Conservation (phyloP, 2,329 filamentous ascomycete genomes). For the Apiospora koreana region DNA sequence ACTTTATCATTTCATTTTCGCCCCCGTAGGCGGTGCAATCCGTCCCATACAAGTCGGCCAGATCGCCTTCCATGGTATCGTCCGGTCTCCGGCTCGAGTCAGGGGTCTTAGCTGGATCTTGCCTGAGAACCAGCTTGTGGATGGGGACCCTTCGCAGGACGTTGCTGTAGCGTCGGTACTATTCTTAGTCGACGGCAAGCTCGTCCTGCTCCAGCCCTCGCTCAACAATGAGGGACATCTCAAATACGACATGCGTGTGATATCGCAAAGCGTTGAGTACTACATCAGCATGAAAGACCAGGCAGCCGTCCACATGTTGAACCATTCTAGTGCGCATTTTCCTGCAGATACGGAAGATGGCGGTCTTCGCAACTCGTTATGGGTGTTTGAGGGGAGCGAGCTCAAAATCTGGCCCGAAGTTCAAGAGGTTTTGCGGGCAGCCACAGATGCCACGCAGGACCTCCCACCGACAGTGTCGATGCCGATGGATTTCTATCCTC, state of each 20-base stretch:
- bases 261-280: slow-evolving; percentile 95
- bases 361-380: slow-evolving; percentile 81
- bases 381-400: slow-evolving; percentile 88
- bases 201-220: slow-evolving; percentile 88
- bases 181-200: slow-evolving; percentile 95
- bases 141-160: slow-evolving; percentile 94
- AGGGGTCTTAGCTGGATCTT: slow-evolving; percentile 94
- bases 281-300: slow-evolving; percentile 92
- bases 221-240: slow-evolving; percentile 79
- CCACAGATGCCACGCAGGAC: slow-evolving; percentile 66
- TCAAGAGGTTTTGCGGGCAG: slow-evolving; percentile 76
- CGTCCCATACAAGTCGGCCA: slow-evolving; percentile 92
- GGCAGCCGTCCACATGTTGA: slow-evolving; percentile 44
- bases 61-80: slow-evolving; percentile 95
- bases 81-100: slow-evolving; percentile 88
- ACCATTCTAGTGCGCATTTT: slow-evolving; percentile 26
- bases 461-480: slow-evolving; percentile 75
- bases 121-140: slow-evolving; percentile 82
- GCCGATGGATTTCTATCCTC: slow-evolving; percentile 90
- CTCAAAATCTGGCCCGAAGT: slow-evolving; percentile 89
- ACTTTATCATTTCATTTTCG: slow-evolving; percentile 91
- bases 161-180: slow-evolving; percentile 91
- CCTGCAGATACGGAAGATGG: slow-evolving; percentile 36
- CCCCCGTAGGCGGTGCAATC: slow-evolving; percentile 66
- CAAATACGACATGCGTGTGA: slow-evolving; percentile 97